phyloP scores from a whole-genome alignment of 495 filamentous ascomycete species.

The Neurospora intermedia region DNA sequence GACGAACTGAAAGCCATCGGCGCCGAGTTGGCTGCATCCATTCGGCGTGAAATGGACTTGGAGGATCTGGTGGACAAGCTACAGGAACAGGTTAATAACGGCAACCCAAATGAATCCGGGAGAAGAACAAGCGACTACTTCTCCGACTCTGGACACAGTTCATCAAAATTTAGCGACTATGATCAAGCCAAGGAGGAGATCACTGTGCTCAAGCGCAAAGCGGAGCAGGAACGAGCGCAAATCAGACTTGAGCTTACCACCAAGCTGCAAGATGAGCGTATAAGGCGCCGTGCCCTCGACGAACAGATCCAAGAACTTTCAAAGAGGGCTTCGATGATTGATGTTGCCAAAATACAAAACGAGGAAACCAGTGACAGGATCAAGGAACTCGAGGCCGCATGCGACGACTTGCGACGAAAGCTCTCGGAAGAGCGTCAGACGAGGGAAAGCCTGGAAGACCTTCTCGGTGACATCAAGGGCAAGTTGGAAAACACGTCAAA shows the following conservation, averaged over 20 bases:
- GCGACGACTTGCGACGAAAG: conserved; percentile 73
- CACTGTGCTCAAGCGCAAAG: conserved; percentile 67
- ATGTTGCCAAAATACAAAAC: conserved; percentile 35
- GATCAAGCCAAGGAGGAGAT: conserved; percentile 71
- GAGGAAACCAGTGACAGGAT: conserved; percentile 43
- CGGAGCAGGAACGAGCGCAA: conserved; percentile 86
- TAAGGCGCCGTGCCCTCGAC: conserved; percentile 62
- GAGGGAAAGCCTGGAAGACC: conserved; percentile 89
- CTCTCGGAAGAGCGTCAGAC: conserved; percentile 75
- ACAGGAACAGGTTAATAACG: conserved; percentile 58
- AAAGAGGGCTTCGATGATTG: conserved; percentile 53
- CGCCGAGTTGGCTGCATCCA: conserved; percentile 81
- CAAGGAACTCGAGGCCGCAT: conserved; percentile 63
- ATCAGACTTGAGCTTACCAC: conserved; percentile 72
- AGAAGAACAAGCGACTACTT: conserved; percentile 94
- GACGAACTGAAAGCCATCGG: conserved; percentile 89
- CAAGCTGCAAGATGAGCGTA: conserved; percentile 76
- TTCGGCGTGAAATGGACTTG: conserved; percentile 89
- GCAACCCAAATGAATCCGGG: conserved; percentile 41
- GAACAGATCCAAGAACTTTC: conserved; percentile 72
- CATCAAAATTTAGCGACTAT: conserved; percentile 55
- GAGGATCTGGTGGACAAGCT: conserved; percentile 86
- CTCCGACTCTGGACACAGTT: conserved; percentile 87
- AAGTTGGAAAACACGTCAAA: conserved; percentile 75
- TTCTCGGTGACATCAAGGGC: conserved; percentile 69